A percentile compares a stretch with the other conserved stretches of the same genome.
Evolutionary conservation across 2,329 filamentous ascomycete genomes (phyloP).

Genomic region (Pyricularia sp.): DNA sequence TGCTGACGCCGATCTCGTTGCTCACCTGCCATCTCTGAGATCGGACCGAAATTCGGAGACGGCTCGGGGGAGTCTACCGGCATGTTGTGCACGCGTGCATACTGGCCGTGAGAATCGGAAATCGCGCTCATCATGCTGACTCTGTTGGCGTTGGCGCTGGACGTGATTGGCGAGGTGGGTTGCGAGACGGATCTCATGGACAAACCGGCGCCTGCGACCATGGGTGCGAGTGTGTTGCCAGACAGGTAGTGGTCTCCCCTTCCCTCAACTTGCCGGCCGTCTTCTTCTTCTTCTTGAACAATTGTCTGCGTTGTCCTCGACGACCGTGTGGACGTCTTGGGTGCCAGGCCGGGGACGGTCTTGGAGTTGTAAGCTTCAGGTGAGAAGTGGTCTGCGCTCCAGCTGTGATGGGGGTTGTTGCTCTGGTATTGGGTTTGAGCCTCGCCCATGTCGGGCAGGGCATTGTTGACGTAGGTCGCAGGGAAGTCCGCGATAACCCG

Average conservation of each 20-base stretch:
- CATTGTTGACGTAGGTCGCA: neutral
- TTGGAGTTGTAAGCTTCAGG: neutral
- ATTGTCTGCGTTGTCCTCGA: neutral
- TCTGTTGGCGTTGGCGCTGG: neutral
- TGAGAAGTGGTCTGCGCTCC: neutral
- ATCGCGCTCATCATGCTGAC: neutral
- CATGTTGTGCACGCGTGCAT: neutral
- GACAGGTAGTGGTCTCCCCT: neutral
- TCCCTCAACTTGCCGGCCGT: neutral
- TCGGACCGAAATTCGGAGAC: neutral
- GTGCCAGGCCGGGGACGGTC: neutral
- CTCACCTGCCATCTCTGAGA: neutral
- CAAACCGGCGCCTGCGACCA: neutral
- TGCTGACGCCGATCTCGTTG: neutral
- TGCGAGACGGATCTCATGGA: neutral
- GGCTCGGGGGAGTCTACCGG: neutral
- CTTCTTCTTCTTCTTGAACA: neutral
- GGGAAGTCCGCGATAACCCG: slow-evolving; percentile 2
- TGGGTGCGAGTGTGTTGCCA: neutral
- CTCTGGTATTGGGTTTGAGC: neutral
- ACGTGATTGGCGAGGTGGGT: neutral
- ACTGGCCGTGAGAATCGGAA: neutral
- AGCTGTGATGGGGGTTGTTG: neutral
- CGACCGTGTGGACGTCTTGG: neutral
- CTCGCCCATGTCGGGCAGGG: slow-evolving; percentile 5